Percentiles rank a stretch among this genome's conserved stretches.
phyloP scores from a whole-genome alignment of 192 early-diverging fungal genomes.

The Coemansia sp. region DNA sequence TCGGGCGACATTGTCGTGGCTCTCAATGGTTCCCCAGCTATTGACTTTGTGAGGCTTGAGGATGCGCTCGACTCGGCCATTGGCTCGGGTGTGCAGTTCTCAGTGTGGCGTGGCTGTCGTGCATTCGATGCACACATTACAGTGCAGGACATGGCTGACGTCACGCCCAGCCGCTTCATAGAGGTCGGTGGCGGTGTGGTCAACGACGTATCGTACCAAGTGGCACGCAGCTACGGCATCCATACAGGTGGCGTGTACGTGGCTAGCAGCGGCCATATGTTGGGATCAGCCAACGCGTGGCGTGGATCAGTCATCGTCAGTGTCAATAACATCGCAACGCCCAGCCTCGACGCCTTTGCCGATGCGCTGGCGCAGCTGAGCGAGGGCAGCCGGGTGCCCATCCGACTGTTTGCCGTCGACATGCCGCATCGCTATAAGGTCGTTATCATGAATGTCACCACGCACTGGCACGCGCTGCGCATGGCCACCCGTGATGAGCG shows the following conservation, averaged over 20 bases:
- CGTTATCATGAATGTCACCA: constrained; percentile 79
- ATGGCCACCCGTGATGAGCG: constrained; percentile 71
- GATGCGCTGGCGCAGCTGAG: constrained; percentile 67
- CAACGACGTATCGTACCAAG: constrained; percentile 72
- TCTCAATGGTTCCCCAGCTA: constrained; percentile 57
- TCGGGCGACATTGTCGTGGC: constrained; percentile 71
- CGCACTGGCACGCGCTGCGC: constrained; percentile 84
- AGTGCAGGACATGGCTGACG: constrained; percentile 68
- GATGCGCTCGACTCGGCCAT: constrained; percentile 59
- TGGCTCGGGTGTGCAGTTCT: constrained; percentile 49
- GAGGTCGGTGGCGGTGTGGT: constrained; percentile 88
- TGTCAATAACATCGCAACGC: constrained; percentile 70
- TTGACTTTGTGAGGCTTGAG: constrained; percentile 67
- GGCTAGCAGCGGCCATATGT: constrained; percentile 66
- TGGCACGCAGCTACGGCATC: constrained; percentile 70
- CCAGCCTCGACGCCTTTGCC: constrained; percentile 75
- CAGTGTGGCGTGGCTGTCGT: constrained; percentile 61
- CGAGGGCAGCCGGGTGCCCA: constrained; percentile 69
- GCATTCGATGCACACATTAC: constrained; percentile 42
- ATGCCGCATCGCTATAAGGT: constrained; percentile 79
- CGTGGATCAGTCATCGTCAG: constrained; percentile 68
- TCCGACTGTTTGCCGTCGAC: constrained; percentile 70
- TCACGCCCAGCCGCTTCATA: constrained; percentile 82
- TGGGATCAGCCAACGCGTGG: constrained; percentile 64
- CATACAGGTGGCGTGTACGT: constrained; percentile 81